phyloP scores from a whole-genome alignment of 2,329 filamentous ascomycete genomes.

The Aspergillus pseudoterreus region DNA sequence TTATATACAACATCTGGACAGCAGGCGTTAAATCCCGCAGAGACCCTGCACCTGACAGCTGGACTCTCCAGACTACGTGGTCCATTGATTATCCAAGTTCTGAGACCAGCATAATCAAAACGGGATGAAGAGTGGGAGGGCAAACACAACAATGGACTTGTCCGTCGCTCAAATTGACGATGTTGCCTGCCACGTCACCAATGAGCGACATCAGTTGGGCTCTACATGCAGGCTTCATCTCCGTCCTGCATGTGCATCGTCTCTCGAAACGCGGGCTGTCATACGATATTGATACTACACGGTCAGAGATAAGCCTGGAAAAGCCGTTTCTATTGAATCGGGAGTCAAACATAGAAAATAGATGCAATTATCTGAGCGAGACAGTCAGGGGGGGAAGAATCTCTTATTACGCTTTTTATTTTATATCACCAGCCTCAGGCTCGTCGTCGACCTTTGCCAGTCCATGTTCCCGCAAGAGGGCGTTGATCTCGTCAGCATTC shows the following conservation, averaged over 20 bases:
- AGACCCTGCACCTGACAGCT: slow-evolving; percentile 8
- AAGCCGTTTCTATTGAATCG: not conserved
- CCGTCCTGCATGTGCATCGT: slow-evolving; percentile 6
- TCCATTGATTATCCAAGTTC: slow-evolving; percentile 17
- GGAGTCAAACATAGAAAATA: slow-evolving; percentile 8
- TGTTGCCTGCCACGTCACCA: slow-evolving; percentile 33
- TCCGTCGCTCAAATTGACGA: slow-evolving; percentile 18
- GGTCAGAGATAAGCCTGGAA: slow-evolving; percentile 5
- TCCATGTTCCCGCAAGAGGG: slow-evolving; percentile 90
- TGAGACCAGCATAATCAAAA: slow-evolving; percentile 17
- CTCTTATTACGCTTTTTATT: slow-evolving; percentile 28
- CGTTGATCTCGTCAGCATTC: slow-evolving; percentile 94
- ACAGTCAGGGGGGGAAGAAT: slow-evolving; percentile 22
- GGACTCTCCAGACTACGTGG: slow-evolving; percentile 26
- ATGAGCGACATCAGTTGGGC: slow-evolving; percentile 23
- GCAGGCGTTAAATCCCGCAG: not conserved
- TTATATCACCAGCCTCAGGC: slow-evolving; percentile 54
- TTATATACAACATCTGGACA: no score
- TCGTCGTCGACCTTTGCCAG: slow-evolving; percentile 78
- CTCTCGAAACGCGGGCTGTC: not conserved
- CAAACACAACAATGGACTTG: slow-evolving; percentile 19
- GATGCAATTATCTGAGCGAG: slow-evolving; percentile 27
- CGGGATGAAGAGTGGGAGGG: slow-evolving; percentile 12
- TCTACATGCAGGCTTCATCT: slow-evolving; percentile 16
- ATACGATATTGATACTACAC: not conserved